These are phyloP conservation scores for Lepidium aucheri DNA, from an alignment of 345 rosid species.

Conservation along the genomic window DNA sequence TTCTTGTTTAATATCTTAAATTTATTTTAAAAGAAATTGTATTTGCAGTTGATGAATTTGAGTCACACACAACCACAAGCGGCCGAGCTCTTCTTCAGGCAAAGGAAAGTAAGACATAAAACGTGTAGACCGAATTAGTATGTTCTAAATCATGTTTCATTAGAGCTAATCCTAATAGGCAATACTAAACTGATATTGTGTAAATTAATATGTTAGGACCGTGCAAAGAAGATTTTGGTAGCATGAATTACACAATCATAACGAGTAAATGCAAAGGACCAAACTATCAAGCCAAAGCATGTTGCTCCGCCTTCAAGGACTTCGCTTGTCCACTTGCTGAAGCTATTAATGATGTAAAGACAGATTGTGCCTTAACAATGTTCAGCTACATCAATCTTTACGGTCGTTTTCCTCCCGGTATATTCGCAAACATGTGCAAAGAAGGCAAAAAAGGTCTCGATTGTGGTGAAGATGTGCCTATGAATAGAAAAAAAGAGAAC, in stretches of 20 bases:
- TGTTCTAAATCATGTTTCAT: background rate
- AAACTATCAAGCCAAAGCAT: conserved; percentile 39
- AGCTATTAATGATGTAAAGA: conserved; percentile 38
- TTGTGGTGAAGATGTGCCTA: conserved; percentile 10
- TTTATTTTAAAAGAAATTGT: background rate
- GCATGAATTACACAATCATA: conserved; percentile 53
- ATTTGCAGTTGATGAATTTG: conserved; percentile 43
- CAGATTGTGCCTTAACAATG: conserved; percentile 65
- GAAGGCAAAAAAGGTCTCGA: conserved; percentile 56
- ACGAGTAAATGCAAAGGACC: conserved; percentile 77
- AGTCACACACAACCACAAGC: conserved; percentile 28
- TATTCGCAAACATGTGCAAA: conserved; percentile 58
- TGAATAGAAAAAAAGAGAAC: too few species aligned
- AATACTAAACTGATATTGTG: background rate
- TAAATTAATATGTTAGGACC: conserved; percentile 19
- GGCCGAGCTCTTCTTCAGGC: conserved; percentile 66
- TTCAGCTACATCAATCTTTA: conserved; percentile 76
- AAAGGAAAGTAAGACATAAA: conserved; percentile 28
- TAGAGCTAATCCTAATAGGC: background rate
- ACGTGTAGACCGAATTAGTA: too few species aligned
- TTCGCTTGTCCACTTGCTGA: conserved; percentile 59
- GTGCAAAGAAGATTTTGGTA: conserved; percentile 51
- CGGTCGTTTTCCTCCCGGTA: conserved; percentile 78
- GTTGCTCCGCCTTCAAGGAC: conserved; percentile 49
- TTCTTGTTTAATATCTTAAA: background rate